Conservation (phyloP, 2,329 filamentous ascomycete genomes). For the Fonsecaea multimorphosa region DNA sequence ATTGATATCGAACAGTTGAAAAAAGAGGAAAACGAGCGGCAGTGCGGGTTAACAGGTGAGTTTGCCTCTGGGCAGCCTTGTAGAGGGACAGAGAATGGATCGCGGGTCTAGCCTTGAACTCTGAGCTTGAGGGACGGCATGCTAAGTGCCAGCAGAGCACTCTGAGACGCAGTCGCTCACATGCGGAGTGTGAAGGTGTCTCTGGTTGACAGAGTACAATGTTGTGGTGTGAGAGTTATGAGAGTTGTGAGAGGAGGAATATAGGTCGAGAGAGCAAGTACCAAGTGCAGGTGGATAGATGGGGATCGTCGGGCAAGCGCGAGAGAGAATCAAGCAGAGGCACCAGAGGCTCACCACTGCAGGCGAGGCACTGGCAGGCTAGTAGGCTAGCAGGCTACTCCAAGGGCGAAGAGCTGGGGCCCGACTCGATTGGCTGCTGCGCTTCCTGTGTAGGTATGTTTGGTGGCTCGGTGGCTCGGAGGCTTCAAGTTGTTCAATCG, state of each 20-base stretch:
- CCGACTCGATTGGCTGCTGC: conserved; percentile 13
- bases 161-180: conserved; percentile 25
- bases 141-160: conserved; percentile 35
- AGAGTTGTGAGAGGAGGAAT: conserved; percentile 37
- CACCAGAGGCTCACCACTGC: conserved; percentile 16
- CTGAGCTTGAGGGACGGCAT: conserved; percentile 3
- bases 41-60: conserved; percentile 16
- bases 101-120: conserved; percentile 23
- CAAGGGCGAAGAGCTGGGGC: not conserved
- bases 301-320: conserved; percentile 27
- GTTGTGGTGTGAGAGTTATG: conserved; percentile 37
- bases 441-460: too few species aligned
- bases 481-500: not conserved
- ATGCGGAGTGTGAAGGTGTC: conserved; percentile 27
- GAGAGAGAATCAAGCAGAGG: conserved; percentile 22
- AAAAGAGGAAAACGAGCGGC: conserved; percentile 30
- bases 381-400: too few species aligned
- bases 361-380: too few species aligned
- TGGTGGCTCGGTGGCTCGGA: not conserved
- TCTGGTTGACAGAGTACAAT: not conserved
- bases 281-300: conserved; percentile 13
- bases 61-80: conserved; percentile 30
- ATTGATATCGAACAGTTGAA: conserved; percentile 15
- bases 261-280: conserved; percentile 26
- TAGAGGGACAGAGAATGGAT: conserved; percentile 13